Percentiles rank a stretch among this genome's conserved stretches.
These are phyloP conservation scores for Leccinum olivaceopallidum DNA, from an alignment of 768 basidiomycete species.

Conservation along the genomic window DNA sequence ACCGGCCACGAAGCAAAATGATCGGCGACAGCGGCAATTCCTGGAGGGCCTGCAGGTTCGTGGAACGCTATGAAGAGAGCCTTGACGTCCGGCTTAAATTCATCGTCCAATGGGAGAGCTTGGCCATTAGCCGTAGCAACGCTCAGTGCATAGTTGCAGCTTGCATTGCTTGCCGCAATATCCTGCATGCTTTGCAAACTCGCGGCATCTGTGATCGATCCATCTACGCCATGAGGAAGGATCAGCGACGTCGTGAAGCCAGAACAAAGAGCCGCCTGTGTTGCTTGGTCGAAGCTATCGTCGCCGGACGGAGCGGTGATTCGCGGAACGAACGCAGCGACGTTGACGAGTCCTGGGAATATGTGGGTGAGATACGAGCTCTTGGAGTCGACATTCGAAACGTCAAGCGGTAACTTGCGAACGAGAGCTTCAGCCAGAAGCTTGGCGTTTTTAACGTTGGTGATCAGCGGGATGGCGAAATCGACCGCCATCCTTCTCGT, in stretches of 20 bases:
- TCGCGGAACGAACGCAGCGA: constrained; percentile 82
- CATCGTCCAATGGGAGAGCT: constrained; percentile 63
- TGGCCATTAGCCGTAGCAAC: constrained; percentile 76
- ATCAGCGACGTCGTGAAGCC: constrained; percentile 89
- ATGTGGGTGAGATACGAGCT: constrained; percentile 87
- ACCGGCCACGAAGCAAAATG: constrained; percentile 90
- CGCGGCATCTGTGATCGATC: constrained; percentile 63
- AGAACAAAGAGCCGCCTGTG: constrained; percentile 80
- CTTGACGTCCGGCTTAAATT: constrained; percentile 76
- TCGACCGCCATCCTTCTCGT: constrained; percentile 99
- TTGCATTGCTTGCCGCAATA: constrained; percentile 62
- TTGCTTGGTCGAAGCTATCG: constrained; percentile 63
- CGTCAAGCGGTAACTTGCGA: constrained; percentile 86
- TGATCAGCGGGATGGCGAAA: constrained; percentile 95
- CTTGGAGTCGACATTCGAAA: constrained; percentile 91
- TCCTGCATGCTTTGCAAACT: constrained; percentile 69
- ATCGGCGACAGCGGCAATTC: constrained; percentile 74
- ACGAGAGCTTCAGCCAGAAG: constrained; percentile 92
- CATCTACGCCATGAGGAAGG: constrained; percentile 65
- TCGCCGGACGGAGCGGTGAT: constrained; percentile 48
- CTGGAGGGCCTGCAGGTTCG: constrained; percentile 44
- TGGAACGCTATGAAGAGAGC: constrained; percentile 85
- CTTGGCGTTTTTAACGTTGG: constrained; percentile 99
- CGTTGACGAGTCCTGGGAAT: constrained; percentile 91
- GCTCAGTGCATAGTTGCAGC: constrained; percentile 69